phyloP scores from a whole-genome alignment of 768 basidiomycete species.

The Pleurotus salmoneostramineus region DNA sequence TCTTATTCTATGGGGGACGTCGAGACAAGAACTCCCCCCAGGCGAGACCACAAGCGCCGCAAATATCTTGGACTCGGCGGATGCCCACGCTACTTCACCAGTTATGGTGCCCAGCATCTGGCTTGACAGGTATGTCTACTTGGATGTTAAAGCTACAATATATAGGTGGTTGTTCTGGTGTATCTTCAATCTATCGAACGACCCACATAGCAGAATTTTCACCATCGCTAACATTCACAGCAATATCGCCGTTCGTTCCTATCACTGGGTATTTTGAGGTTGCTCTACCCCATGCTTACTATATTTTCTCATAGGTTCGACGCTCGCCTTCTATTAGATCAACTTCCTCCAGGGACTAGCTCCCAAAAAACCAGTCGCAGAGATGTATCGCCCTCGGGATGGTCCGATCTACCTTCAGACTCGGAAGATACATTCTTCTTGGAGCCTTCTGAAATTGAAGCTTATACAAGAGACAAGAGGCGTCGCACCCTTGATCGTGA shows the following conservation, averaged over 20 bases:
- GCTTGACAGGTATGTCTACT: slow-evolving; percentile 78
- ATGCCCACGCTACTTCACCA: slow-evolving; percentile 17
- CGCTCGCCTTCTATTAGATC: slow-evolving; percentile 68
- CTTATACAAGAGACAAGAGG: slow-evolving; percentile 66
- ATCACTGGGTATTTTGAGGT: too few relatives aligned
- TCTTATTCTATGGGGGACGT: slow-evolving; percentile 27
- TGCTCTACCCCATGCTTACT: too few relatives aligned
- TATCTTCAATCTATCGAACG: too few relatives aligned
- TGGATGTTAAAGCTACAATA: not conserved
- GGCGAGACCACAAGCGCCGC: not conserved
- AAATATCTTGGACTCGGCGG: slow-evolving; percentile 16
- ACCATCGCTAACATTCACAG: too few relatives aligned
- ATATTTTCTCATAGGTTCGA: slow-evolving; percentile 57
- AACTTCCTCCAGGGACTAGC: slow-evolving; percentile 37
- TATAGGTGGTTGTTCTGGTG: too few relatives aligned
- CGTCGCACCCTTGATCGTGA: slow-evolving; percentile 53
- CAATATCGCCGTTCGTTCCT: not conserved
- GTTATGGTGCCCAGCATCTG: slow-evolving; percentile 36
- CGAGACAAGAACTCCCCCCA: not conserved
- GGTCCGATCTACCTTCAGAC: slow-evolving; percentile 86
- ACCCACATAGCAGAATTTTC: too few relatives aligned
- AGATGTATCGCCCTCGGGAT: slow-evolving; percentile 41
- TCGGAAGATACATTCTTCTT: slow-evolving; percentile 85
- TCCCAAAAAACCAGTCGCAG: not conserved
- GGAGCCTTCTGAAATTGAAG: slow-evolving; percentile 59